Percentiles rank a stretch among this genome's conserved stretches.
Conservation (phyloP, 345 rosid species). For the Euphorbia pulcherrima region DNA sequence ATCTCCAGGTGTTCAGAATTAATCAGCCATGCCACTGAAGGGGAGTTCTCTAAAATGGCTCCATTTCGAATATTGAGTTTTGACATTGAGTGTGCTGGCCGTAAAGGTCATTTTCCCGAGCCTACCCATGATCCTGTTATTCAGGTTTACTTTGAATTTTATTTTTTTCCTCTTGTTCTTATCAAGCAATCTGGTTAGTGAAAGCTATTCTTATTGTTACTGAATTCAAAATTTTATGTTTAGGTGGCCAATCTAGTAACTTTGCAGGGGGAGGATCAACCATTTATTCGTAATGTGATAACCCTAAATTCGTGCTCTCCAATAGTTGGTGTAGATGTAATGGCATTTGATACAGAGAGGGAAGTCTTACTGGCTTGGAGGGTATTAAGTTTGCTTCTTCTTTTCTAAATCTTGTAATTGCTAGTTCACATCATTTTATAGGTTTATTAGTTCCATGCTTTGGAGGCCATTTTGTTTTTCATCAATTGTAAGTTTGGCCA, state of each 20-base stretch:
- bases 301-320: constrained; percentile 90
- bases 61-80: constrained; percentile 96
- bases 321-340: constrained; percentile 89
- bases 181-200: constrained; percentile 10
- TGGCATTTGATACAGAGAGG: constrained; percentile 86
- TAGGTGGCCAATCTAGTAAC: constrained; percentile 95
- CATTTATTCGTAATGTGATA: constrained; percentile 89
- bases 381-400: constrained; percentile 44
- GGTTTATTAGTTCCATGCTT: background rate
- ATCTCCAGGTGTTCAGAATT: constrained; percentile 61
- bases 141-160: constrained; percentile 50
- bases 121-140: constrained; percentile 95
- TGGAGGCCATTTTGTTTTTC: background rate
- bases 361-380: constrained; percentile 94
- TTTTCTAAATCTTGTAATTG: background rate
- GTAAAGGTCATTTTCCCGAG: constrained; percentile 99
- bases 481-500: background rate
- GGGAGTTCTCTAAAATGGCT: constrained; percentile 96
- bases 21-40: constrained; percentile 85
- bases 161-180: constrained; percentile 7
- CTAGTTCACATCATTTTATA: background rate
- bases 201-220: constrained; percentile 6
- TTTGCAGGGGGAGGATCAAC: constrained; percentile 83
- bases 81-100: constrained; percentile 98
- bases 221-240: constrained; percentile 19